Conservation (phyloP, 2,329 filamentous ascomycete genomes). For the Diaporthe velutina region DNA sequence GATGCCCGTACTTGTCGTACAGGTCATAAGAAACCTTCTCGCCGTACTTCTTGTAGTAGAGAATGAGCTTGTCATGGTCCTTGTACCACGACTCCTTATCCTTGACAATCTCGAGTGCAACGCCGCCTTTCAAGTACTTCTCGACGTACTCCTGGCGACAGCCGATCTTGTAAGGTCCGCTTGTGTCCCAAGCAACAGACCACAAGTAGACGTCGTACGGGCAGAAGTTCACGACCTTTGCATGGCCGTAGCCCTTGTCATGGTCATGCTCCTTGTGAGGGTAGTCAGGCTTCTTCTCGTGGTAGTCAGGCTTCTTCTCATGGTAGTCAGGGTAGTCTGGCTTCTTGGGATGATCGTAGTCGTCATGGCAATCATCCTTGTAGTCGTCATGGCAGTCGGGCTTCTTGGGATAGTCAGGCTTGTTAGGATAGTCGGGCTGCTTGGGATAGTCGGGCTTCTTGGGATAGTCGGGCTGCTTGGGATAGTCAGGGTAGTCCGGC, state of each 20-base stretch:
- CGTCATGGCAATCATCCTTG: not conserved
- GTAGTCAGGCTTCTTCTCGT: not conserved
- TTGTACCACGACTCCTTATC: slow-evolving; percentile 21
- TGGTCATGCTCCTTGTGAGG: not conserved
- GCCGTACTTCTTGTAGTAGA: slow-evolving; percentile 34
- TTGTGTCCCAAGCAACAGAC: slow-evolving; percentile 35
- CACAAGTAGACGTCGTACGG: slow-evolving; percentile 34
- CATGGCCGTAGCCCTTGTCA: slow-evolving; percentile 15
- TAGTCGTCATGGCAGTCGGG: not conserved
- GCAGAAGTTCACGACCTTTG: slow-evolving; percentile 36
- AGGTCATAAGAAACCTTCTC: slow-evolving; percentile 34
- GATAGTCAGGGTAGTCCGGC: not conserved
- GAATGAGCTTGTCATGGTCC: slow-evolving; percentile 32
- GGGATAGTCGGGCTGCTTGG: not conserved
- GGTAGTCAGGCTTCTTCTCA: not conserved
- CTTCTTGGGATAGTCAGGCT: not conserved
- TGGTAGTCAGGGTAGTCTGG: slow-evolving; percentile 30
- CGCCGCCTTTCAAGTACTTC: slow-evolving; percentile 35
- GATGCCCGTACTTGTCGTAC: slow-evolving; percentile 34
- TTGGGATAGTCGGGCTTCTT: not conserved
- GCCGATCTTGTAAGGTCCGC: slow-evolving; percentile 36
- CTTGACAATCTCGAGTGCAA: slow-evolving; percentile 34
- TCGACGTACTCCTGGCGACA: slow-evolving; percentile 32
- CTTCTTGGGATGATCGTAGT: slow-evolving; percentile 3
- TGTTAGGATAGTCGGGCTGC: not conserved